These are phyloP conservation scores for carrot (Daucus carota) DNA, from an alignment of 129 eudicot genomes.

Conservation along the genomic window DNA sequence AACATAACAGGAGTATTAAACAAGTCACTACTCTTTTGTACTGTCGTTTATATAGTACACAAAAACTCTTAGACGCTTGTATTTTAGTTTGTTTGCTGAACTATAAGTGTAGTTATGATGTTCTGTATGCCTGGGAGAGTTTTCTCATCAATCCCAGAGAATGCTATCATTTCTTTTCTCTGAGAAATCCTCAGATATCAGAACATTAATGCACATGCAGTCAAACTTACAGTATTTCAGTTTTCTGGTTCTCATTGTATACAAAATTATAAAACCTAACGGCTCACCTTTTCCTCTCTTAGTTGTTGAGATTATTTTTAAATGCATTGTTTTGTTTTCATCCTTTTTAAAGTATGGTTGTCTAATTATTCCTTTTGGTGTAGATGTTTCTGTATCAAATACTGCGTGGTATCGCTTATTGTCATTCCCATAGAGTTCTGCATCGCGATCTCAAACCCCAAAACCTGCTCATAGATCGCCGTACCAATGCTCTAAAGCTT, in stretches of 20 bases:
- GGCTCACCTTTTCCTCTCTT: background rate
- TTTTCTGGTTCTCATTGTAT: background rate
- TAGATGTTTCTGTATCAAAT: constrained; percentile 89
- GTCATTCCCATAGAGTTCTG: constrained; percentile 94
- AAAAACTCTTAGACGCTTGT: background rate
- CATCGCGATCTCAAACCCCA: constrained; percentile 97
- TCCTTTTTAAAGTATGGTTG: background rate
- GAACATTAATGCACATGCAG: background rate
- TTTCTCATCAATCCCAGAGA: background rate
- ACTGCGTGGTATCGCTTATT: constrained; percentile 91
- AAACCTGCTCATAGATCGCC: constrained; percentile 85
- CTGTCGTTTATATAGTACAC: background rate
- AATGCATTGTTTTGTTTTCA: background rate
- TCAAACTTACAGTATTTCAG: background rate
- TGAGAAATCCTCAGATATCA: background rate
- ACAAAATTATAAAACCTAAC: background rate
- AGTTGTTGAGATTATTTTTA: background rate
- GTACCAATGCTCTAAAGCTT: constrained; percentile 83
- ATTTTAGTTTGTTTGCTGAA: background rate
- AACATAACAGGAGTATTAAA: background rate
- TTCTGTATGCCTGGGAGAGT: background rate
- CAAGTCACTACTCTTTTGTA: background rate
- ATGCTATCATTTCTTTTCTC: background rate
- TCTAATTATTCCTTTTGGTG: constrained; percentile 11
- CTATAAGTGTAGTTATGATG: background rate